Conservation (phyloP, 2,329 filamentous ascomycete species). For the Aspergillus sp. region DNA sequence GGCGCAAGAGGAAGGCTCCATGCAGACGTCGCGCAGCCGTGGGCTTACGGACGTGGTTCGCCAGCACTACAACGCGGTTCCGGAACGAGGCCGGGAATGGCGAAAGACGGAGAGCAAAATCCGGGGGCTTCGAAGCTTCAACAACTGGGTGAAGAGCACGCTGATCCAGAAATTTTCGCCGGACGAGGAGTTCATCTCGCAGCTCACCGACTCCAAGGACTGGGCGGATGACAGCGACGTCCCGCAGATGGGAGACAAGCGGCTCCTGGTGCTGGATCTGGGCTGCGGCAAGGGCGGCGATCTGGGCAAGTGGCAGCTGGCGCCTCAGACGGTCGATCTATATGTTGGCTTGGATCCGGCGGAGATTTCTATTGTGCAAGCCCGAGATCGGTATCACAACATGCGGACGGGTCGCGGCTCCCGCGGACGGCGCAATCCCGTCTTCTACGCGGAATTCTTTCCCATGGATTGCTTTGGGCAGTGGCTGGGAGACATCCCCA, state of each 20-base stretch:
- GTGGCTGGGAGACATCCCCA: conserved; percentile 67
- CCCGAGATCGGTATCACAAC: conserved; percentile 67
- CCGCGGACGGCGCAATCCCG: conserved; percentile 46
- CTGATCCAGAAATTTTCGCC: conserved; percentile 95
- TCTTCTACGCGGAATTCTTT: conserved; percentile 81
- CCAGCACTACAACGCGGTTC: conserved; percentile 92
- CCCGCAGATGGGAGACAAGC: conserved; percentile 35
- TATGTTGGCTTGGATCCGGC: conserved; percentile 94
- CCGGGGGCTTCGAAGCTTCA: conserved; percentile 86
- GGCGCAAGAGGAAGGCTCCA: conserved; percentile 29
- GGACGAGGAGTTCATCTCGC: conserved; percentile 59
- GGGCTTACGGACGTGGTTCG: conserved; percentile 77
- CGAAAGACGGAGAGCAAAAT: conserved; percentile 88
- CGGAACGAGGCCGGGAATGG: conserved; percentile 89
- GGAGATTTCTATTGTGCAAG: conserved; percentile 84
- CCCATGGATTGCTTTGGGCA: conserved; percentile 90
- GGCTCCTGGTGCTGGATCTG: conserved; percentile 78
- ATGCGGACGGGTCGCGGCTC: conserved; percentile 52
- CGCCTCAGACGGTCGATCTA: conserved; percentile 79
- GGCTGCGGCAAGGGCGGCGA: conserved; percentile 97
- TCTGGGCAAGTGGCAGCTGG: conserved; percentile 89
- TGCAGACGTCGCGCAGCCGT: conserved; percentile 32
- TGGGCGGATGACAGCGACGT: conserved; percentile 33
- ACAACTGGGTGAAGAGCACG: conserved; percentile 98
- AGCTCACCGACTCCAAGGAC: conserved; percentile 34